Conservation (phyloP, 2,329 filamentous ascomycete genomes). For the Sporothrix inflata region DNA sequence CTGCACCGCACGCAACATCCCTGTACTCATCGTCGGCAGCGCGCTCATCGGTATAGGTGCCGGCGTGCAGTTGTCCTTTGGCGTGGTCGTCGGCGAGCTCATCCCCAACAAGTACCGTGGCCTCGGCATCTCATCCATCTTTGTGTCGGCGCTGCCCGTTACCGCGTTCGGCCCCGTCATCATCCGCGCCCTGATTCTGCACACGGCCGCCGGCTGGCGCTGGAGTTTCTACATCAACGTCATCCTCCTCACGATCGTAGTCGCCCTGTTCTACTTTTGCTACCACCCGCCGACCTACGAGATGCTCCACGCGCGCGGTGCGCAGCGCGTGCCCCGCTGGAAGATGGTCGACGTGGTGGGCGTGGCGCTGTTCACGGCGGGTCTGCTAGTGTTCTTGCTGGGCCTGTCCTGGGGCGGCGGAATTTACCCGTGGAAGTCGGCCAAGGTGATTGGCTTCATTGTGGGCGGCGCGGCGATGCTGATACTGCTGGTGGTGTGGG, state of each 20-base stretch:
- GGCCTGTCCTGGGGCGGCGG: constrained; percentile 50
- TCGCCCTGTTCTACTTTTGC: constrained; percentile 48
- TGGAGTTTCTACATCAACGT: constrained; percentile 55
- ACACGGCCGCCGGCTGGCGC: constrained; percentile 50
- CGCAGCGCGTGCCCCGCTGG: constrained; percentile 40
- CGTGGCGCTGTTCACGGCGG: constrained; percentile 47
- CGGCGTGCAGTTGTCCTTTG: constrained; percentile 48
- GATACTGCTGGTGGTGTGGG: constrained; percentile 44
- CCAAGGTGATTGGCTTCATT: constrained; percentile 43
- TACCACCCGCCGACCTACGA: constrained; percentile 53
- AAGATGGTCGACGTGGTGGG: constrained; percentile 52
- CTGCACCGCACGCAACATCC: constrained; percentile 40
- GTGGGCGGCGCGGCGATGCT: constrained; percentile 44
- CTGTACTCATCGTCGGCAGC: constrained; percentile 45
- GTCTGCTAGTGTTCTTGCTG: constrained; percentile 48
- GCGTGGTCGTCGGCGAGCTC: constrained; percentile 48
- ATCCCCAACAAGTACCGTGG: constrained; percentile 49
- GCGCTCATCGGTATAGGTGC: constrained; percentile 45
- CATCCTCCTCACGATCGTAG: constrained; percentile 46
- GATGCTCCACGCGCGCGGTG: constrained; percentile 46
- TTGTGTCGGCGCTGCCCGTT: constrained; percentile 46
- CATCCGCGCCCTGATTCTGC: constrained; percentile 47
- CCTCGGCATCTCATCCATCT: constrained; percentile 43
- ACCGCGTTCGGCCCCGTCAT: constrained; percentile 52
- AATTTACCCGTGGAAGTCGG: constrained; percentile 47